Evolutionary conservation across 768 basidiomycete genomes (phyloP).

Genomic region (Boletus subparvulus): DNA sequence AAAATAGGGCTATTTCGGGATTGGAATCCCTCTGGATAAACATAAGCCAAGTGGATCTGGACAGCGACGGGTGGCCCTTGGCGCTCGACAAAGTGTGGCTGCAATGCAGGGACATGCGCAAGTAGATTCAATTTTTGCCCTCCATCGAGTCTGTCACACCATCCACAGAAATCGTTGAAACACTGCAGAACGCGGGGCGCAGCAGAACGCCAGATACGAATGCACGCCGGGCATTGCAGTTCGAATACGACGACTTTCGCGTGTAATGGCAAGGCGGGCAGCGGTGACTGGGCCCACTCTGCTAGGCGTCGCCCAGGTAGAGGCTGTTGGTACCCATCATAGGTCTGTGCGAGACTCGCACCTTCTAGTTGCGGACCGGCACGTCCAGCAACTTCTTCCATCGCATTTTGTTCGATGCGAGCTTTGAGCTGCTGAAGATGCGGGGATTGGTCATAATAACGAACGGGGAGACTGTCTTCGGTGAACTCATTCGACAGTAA

Average conservation of each 20-base stretch:
- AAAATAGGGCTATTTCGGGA: background rate
- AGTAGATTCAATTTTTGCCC: too few relatives aligned
- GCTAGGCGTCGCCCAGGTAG: background rate
- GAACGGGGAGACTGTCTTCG: slow-evolving; percentile 30
- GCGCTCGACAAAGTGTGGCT: background rate
- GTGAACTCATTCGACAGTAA: slow-evolving; percentile 30
- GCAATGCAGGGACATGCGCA: background rate
- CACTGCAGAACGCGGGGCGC: slow-evolving; percentile 32
- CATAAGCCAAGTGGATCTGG: background rate
- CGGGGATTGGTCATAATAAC: slow-evolving; percentile 32
- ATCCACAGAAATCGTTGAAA: too few relatives aligned
- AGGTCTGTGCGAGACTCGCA: background rate
- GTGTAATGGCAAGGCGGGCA: slow-evolving; percentile 36
- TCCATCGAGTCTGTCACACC: too few relatives aligned
- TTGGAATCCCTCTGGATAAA: background rate
- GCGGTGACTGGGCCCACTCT: slow-evolving; percentile 28
- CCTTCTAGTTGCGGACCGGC: slow-evolving; percentile 5
- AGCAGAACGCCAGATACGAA: slow-evolving; percentile 39
- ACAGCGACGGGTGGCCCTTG: background rate
- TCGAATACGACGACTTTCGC: slow-evolving; percentile 39
- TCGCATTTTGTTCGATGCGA: slow-evolving; percentile 29
- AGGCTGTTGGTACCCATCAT: background rate
- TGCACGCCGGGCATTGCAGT: slow-evolving; percentile 32
- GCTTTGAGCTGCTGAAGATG: slow-evolving; percentile 25
- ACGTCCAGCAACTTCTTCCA: background rate